phyloP scores from a whole-genome alignment of 495 filamentous ascomycete species.

The Hypoxylon lienhwacheense region DNA sequence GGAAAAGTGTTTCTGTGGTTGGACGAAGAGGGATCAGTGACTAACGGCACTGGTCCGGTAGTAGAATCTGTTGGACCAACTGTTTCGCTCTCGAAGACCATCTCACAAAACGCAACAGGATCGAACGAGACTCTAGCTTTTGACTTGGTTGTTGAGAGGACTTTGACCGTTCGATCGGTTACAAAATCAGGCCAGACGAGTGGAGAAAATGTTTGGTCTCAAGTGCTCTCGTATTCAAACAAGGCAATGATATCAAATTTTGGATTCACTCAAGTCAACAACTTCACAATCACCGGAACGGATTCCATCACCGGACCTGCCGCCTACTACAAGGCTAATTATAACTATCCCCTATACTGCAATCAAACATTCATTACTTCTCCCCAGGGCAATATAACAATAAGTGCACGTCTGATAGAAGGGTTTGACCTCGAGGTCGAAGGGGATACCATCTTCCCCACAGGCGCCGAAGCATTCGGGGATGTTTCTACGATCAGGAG shows the following conservation, averaged over 20 bases:
- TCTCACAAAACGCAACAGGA: conserved; percentile 51
- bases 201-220: conserved; percentile 59
- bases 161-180: conserved; percentile 49
- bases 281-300: conserved; percentile 60
- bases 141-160: conserved; percentile 58
- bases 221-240: conserved; percentile 61
- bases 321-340: conserved; percentile 47
- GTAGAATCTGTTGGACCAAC: conserved; percentile 27
- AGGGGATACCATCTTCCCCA: conserved; percentile 62
- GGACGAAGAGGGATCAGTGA: conserved; percentile 52
- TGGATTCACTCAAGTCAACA: conserved; percentile 63
- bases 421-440: conserved; percentile 57
- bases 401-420: conserved; percentile 59
- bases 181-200: conserved; percentile 55
- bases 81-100: conserved; percentile 41
- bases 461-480: conserved; percentile 56
- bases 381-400: conserved; percentile 55
- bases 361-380: conserved; percentile 55
- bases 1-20: conserved; percentile 81
- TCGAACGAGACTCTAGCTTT: conserved; percentile 64
- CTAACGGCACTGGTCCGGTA: conserved; percentile 49
- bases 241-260: conserved; percentile 55
- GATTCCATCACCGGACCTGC: conserved; percentile 49
- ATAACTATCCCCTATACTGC: conserved; percentile 64
- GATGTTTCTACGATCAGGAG: not conserved